phyloP scores from a whole-genome alignment of 768 basidiomycete genomes.

The Hemileccinum rubropunctum region DNA sequence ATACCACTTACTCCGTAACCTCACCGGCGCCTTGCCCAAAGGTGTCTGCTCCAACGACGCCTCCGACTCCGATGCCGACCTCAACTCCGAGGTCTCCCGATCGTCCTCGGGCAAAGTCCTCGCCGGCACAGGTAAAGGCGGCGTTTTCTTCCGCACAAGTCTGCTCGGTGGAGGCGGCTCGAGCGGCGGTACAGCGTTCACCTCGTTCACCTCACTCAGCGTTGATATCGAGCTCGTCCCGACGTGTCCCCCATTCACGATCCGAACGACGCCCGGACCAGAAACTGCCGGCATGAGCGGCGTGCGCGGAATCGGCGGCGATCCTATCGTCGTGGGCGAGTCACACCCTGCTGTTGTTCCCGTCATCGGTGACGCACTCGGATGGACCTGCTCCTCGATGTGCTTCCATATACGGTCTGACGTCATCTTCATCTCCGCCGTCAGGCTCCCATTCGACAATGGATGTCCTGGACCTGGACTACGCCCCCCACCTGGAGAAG shows the following conservation, averaged over 20 bases:
- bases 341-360: slow-evolving; percentile 28
- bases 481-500: slow-evolving; percentile 42
- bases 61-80: slow-evolving; percentile 28
- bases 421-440: slow-evolving; percentile 22
- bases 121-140: slow-evolving; percentile 20
- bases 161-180: slow-evolving; percentile 28
- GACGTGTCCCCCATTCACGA: slow-evolving; percentile 32
- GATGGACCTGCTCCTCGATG: slow-evolving; percentile 15
- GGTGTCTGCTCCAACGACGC: slow-evolving; percentile 32
- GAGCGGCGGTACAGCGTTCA: slow-evolving; percentile 6
- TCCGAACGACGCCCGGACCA: slow-evolving; percentile 15
- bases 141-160: slow-evolving; percentile 40
- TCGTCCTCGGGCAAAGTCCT: neutral
- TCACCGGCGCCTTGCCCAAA: slow-evolving; percentile 35
- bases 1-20: slow-evolving; percentile 54
- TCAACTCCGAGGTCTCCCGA: slow-evolving; percentile 30
- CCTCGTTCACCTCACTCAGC: slow-evolving; percentile 25
- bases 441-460: slow-evolving; percentile 16
- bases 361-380: neutral
- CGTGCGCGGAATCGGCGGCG: slow-evolving; percentile 39
- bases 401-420: slow-evolving; percentile 32
- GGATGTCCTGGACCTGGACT: slow-evolving; percentile 4
- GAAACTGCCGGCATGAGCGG: slow-evolving; percentile 29
- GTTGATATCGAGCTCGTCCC: slow-evolving; percentile 31
- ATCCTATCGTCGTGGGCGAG: slow-evolving; percentile 38